These are phyloP conservation scores for Ceratobasidium sp. DNA, from an alignment of 1,284 basidiomycete species.

Conservation along the genomic window DNA sequence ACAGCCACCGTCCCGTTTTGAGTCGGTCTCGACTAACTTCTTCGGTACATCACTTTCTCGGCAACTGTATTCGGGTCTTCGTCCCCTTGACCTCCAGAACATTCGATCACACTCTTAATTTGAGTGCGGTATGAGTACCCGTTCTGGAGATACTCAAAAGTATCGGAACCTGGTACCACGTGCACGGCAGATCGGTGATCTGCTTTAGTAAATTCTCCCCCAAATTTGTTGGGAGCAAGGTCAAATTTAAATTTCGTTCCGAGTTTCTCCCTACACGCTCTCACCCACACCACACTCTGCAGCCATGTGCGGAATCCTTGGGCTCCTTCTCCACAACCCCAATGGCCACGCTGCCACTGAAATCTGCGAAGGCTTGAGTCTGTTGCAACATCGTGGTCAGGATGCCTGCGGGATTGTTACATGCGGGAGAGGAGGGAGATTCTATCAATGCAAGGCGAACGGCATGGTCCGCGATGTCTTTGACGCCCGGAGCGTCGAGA, in stretches of 20 bases:
- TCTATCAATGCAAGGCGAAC: conserved; percentile 99
- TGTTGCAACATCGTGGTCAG: conserved; percentile 94
- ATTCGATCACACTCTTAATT: no score
- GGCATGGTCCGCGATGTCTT: conserved; percentile 99
- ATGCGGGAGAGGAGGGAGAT: conserved; percentile 91
- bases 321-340: conserved; percentile 80
- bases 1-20: no score
- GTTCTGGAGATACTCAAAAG: background rate
- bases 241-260: conserved; percentile 4
- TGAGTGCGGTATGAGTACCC: no score
- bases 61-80: background rate
- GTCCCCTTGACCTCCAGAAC: no score
- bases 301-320: conserved; percentile 83
- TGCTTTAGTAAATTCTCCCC: background rate
- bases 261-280: conserved; percentile 25
- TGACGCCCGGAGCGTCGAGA: conserved; percentile 77
- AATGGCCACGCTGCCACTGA: conserved; percentile 77
- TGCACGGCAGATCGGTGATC: conserved; percentile 27
- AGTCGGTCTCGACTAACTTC: background rate
- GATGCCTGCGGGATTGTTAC: conserved; percentile 99
- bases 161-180: background rate
- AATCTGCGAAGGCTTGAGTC: conserved; percentile 87
- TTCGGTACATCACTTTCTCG: background rate
- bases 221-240: background rate
- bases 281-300: background rate